Percentiles rank a stretch among this genome's conserved stretches.
Conservation (phyloP, 441 rosid species). For the Populus trichocarpa region DNA sequence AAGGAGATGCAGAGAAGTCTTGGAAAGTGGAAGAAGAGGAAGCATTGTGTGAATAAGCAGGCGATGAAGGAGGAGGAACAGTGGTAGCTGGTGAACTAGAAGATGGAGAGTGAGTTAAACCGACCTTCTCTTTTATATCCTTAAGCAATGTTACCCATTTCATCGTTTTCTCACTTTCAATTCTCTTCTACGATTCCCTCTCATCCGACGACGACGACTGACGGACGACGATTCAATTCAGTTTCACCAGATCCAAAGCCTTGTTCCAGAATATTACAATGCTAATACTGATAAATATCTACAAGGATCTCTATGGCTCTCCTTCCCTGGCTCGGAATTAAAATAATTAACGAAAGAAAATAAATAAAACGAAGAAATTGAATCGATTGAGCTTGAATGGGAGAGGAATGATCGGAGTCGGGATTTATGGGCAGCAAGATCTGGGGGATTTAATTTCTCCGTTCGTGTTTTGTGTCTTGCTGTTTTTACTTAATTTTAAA, state of each 20-base stretch:
- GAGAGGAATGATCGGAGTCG: background rate
- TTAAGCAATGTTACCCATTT: slow-evolving; percentile 95
- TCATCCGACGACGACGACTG: slow-evolving; percentile 40
- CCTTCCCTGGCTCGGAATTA: background rate
- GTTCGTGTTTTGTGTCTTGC: slow-evolving; percentile 6
- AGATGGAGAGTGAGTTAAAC: slow-evolving; percentile 75
- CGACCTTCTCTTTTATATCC: slow-evolving; percentile 98
- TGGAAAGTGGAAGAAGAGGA: slow-evolving; percentile 28
- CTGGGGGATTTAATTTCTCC: slow-evolving; percentile 11
- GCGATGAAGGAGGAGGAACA: slow-evolving; percentile 38
- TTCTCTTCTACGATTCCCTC: slow-evolving; percentile 26
- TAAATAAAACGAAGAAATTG: background rate
- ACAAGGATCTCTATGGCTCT: slow-evolving; percentile 33
- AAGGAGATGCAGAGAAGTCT: slow-evolving; percentile 50
- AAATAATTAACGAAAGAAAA: too few relatives aligned
- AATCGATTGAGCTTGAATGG: slow-evolving; percentile 1
- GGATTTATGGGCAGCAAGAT: slow-evolving; percentile 24
- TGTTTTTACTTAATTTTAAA: slow-evolving; percentile 16
- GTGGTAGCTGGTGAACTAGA: slow-evolving; percentile 35
- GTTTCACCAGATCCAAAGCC: slow-evolving; percentile 38
- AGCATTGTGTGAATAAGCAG: slow-evolving; percentile 33
- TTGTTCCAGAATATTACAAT: slow-evolving; percentile 31
- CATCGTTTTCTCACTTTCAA: slow-evolving; percentile 54
- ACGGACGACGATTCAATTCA: slow-evolving; percentile 8
- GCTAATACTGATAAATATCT: background rate